phyloP scores from a whole-genome alignment of 2,329 filamentous ascomycete species.

The Kalmusia sp. region DNA sequence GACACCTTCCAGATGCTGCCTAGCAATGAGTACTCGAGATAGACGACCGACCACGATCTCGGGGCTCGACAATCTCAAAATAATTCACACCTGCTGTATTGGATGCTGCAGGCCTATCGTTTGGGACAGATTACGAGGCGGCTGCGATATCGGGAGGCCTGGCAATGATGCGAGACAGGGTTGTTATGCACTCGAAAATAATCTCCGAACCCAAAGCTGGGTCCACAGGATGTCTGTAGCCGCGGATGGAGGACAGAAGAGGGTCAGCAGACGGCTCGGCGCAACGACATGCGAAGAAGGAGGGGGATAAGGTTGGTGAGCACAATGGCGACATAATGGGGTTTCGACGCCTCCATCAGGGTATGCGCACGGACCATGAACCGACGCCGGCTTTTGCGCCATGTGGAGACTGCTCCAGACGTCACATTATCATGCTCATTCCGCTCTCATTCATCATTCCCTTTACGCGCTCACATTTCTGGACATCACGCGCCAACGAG shows the following conservation, averaged over 20 bases:
- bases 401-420: neutral
- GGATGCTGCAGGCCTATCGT: neutral
- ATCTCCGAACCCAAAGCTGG: conserved; percentile 8
- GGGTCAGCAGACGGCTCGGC: conserved; percentile 4
- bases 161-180: conserved; percentile 1
- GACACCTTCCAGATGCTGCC: conserved; percentile 38
- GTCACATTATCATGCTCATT: neutral
- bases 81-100: conserved; percentile 5
- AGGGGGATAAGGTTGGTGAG: neutral
- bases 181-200: conserved; percentile 3
- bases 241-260: no score
- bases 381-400: neutral
- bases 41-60: conserved; percentile 15
- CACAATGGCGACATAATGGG: neutral
- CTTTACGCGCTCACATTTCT: no score
- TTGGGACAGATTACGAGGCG: conserved; percentile 4
- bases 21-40: conserved; percentile 24
- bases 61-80: conserved; percentile 8
- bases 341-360: conserved; percentile 2
- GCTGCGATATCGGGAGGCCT: conserved; percentile 8
- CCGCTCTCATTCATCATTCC: no score
- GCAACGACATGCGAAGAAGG: neutral
- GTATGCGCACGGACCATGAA: conserved; percentile 2
- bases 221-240: neutral
- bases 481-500: no score